Evolutionary conservation across 2,329 filamentous ascomycete species (phyloP).

Genomic region (Xylaria sp.): DNA sequence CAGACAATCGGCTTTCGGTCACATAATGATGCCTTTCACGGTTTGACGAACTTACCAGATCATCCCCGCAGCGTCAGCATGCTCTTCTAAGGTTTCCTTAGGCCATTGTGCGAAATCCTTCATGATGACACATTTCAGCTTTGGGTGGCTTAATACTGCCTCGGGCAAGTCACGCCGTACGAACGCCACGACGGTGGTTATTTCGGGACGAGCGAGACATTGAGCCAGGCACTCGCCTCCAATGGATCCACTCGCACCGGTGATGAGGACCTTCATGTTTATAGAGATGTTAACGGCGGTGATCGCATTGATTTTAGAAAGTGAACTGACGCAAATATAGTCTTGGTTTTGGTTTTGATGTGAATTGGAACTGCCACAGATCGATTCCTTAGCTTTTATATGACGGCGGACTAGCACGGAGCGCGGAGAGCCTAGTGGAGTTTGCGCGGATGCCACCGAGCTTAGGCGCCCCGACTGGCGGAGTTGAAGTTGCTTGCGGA

Average conservation of each 20-base stretch:
- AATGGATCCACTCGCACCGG: constrained; percentile 44
- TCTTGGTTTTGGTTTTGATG: no score
- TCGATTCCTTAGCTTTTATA: background rate
- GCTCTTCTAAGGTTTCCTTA: constrained; percentile 33
- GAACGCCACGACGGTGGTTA: constrained; percentile 42
- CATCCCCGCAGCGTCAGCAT: constrained; percentile 39
- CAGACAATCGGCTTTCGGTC: background rate
- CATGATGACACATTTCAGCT: constrained; percentile 32
- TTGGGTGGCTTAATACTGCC: constrained; percentile 26
- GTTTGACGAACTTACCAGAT: constrained; percentile 33
- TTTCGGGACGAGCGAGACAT: constrained; percentile 41
- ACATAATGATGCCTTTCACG: background rate
- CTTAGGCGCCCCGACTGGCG: constrained; percentile 1
- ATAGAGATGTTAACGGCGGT: no score
- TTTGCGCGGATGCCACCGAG: background rate
- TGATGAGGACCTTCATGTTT: constrained; percentile 46
- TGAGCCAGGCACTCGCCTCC: constrained; percentile 42
- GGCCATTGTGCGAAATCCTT: constrained; percentile 37
- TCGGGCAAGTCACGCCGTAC: constrained; percentile 38
- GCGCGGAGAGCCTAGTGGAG: background rate
- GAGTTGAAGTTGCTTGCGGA: constrained; percentile 12
- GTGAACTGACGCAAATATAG: no score
- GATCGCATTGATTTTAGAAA: background rate
- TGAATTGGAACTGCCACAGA: background rate
- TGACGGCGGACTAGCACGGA: background rate